Evolutionary conservation across 352 stramenopile genomes (phyloP).

Genomic region (Pythium dissotocum): DNA sequence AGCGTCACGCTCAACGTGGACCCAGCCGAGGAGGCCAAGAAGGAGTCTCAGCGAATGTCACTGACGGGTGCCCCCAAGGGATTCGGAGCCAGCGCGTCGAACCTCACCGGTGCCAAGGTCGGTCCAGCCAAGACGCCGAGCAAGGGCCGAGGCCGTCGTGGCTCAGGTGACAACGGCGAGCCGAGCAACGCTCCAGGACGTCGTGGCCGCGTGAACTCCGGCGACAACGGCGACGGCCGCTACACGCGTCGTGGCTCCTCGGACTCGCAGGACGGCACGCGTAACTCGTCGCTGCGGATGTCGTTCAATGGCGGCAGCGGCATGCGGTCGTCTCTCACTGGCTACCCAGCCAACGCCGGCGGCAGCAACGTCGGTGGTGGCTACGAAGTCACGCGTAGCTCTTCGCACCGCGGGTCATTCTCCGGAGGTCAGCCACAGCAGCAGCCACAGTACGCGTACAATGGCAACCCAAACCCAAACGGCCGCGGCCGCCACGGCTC

Average conservation of each 20-base stretch:
- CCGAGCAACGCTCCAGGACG: slow-evolving; percentile 12
- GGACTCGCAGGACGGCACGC: slow-evolving; percentile 39
- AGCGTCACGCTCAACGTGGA: slow-evolving; percentile 80
- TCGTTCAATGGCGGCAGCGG: slow-evolving; percentile 27
- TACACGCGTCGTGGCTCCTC: slow-evolving; percentile 60
- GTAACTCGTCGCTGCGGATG: slow-evolving; percentile 17
- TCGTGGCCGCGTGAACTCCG: slow-evolving; percentile 22
- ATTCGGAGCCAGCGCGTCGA: slow-evolving; percentile 15
- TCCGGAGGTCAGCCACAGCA: slow-evolving; percentile 20
- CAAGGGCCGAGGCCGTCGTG: slow-evolving; percentile 33
- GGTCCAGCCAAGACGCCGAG: slow-evolving; percentile 30
- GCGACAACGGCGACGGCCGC: slow-evolving; percentile 30
- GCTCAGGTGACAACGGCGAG: slow-evolving; percentile 33
- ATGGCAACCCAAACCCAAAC: slow-evolving; percentile 42
- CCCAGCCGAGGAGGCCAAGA: slow-evolving; percentile 61
- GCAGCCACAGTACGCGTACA: slow-evolving; percentile 30
- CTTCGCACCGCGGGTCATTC: slow-evolving; percentile 37
- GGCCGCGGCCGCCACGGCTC: slow-evolving; percentile 24
- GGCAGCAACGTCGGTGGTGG: slow-evolving; percentile 18
- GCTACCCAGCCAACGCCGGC: slow-evolving; percentile 22
- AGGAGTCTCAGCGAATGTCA: slow-evolving; percentile 58
- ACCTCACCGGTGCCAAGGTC: slow-evolving; percentile 31
- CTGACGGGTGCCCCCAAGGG: slow-evolving; percentile 37
- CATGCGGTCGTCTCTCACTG: slow-evolving; percentile 28
- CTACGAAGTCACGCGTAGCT: slow-evolving; percentile 35